Percentiles rank a stretch among this genome's conserved stretches.
Evolutionary conservation across 805 yeast species (phyloP).

Genomic region (Candida palmyrensis): DNA sequence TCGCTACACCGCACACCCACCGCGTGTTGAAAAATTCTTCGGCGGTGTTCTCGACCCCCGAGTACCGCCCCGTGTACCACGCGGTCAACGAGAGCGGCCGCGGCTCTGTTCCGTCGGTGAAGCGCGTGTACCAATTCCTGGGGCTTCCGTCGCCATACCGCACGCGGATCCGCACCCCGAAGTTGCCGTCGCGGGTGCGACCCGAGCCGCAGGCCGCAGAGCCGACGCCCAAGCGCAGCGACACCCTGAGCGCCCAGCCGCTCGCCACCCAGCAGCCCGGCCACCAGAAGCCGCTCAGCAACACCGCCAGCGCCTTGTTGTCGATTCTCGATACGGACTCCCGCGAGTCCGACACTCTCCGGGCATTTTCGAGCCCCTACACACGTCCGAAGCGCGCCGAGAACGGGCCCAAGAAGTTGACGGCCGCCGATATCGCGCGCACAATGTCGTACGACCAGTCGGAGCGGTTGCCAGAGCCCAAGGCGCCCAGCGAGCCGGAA

Average conservation of each 20-base stretch:
- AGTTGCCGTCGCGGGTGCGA: conserved; percentile 9
- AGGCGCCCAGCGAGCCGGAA: too few relatives aligned
- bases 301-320: conserved; percentile 33
- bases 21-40: conserved; percentile 21
- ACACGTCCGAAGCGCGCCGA: conserved; percentile 7
- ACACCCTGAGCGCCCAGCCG: conserved; percentile 1
- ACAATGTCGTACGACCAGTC: conserved; percentile 31
- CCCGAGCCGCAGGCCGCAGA: conserved; percentile 1
- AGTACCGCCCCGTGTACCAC: conserved; percentile 34
- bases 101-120: conserved; percentile 27
- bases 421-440: conserved; percentile 32
- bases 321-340: conserved; percentile 28
- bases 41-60: conserved; percentile 25
- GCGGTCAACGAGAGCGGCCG: conserved; percentile 18
- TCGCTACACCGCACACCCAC: conserved; percentile 25
- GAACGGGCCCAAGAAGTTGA: conserved; percentile 10
- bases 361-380: conserved; percentile 26
- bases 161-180: conserved; percentile 34
- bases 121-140: conserved; percentile 40
- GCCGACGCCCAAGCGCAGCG: conserved; percentile 2
- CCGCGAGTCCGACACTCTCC: conserved; percentile 22
- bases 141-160: conserved; percentile 42
- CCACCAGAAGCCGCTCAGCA: conserved; percentile 19
- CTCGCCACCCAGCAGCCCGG: conserved; percentile 4
- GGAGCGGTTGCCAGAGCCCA: conserved; percentile 17